Evolutionary conservation across 1,139 yeast genomes (phyloP).

Genomic region (Protomyces gravidus): DNA sequence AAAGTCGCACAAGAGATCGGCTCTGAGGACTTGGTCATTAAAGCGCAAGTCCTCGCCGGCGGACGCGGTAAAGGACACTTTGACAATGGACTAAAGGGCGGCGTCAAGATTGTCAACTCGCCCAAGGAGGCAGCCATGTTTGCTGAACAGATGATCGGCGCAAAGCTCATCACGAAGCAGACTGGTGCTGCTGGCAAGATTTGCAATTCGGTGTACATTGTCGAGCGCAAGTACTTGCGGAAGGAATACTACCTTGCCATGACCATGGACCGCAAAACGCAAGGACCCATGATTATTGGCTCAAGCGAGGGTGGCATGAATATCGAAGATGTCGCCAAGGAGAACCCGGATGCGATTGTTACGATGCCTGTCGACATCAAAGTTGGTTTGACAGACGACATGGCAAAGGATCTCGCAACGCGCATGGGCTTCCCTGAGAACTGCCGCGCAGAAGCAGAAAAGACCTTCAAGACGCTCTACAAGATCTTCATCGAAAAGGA

Average conservation of each 20-base stretch:
- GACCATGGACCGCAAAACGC: conserved; percentile 87
- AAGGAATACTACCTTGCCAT: conserved; percentile 96
- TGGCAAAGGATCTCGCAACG: conserved; percentile 72
- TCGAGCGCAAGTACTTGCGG: conserved; percentile 86
- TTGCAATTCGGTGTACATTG: conserved; percentile 93
- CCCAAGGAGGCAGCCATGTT: conserved; percentile 83
- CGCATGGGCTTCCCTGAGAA: conserved; percentile 74
- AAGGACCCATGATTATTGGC: conserved; percentile 89
- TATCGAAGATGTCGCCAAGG: conserved; percentile 95
- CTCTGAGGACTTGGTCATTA: conserved; percentile 73
- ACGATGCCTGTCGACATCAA: conserved; percentile 75
- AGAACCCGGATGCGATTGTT: conserved; percentile 87
- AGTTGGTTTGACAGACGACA: conserved; percentile 71
- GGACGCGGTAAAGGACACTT: conserved; percentile 99
- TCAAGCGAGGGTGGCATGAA: conserved; percentile 99
- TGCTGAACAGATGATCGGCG: conserved; percentile 84
- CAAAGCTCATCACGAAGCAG: conserved; percentile 94
- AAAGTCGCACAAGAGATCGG: conserved; percentile 62
- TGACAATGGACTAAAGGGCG: conserved; percentile 92
- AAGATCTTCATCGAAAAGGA: conserved; percentile 83
- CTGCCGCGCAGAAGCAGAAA: conserved; percentile 83
- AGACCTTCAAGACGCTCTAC: conserved; percentile 79
- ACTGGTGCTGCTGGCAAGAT: conserved; percentile 96
- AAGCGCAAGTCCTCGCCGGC: conserved; percentile 98
- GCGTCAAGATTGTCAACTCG: conserved; percentile 83